Conservation (phyloP, 371 early-diverging fungal species). For the Lichtheimia ornata region DNA sequence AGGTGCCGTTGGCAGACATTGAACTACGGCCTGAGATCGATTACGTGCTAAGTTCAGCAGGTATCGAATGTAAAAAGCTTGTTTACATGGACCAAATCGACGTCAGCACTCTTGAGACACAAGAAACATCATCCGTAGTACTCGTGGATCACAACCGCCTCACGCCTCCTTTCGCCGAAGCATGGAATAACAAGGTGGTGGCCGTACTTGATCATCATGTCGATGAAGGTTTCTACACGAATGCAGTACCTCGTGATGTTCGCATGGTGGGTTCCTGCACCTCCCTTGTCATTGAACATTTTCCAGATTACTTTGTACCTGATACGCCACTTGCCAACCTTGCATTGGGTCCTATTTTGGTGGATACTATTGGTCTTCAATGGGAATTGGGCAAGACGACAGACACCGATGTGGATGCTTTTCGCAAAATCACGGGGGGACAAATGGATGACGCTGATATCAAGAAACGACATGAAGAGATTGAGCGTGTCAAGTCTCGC, state of each 20-base stretch:
- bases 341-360: slow-evolving; percentile 65
- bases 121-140: slow-evolving; percentile 23
- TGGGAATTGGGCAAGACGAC: slow-evolving; percentile 57
- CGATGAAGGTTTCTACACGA: slow-evolving; percentile 57
- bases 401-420: slow-evolving; percentile 51
- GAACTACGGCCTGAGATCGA: slow-evolving; percentile 66
- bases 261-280: slow-evolving; percentile 68
- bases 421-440: slow-evolving; percentile 20
- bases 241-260: slow-evolving; percentile 45
- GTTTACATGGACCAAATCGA: slow-evolving; percentile 32
- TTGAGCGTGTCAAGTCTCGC: slow-evolving; percentile 60
- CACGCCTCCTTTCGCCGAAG: slow-evolving; percentile 38
- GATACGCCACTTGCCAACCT: slow-evolving; percentile 15
- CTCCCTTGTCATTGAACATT: slow-evolving; percentile 52
- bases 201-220: slow-evolving; percentile 78
- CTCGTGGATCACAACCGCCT: slow-evolving; percentile 70
- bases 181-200: slow-evolving; percentile 34
- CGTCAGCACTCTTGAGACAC: slow-evolving; percentile 11
- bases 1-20: slow-evolving; percentile 63
- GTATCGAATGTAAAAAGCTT: slow-evolving; percentile 22
- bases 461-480: slow-evolving; percentile 38
- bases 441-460: background rate
- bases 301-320: slow-evolving; percentile 15
- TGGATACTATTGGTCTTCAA: slow-evolving; percentile 71
- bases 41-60: slow-evolving; percentile 41